Conservation (phyloP, 257 asterid genomes). For the Anisodus acutangulus region DNA sequence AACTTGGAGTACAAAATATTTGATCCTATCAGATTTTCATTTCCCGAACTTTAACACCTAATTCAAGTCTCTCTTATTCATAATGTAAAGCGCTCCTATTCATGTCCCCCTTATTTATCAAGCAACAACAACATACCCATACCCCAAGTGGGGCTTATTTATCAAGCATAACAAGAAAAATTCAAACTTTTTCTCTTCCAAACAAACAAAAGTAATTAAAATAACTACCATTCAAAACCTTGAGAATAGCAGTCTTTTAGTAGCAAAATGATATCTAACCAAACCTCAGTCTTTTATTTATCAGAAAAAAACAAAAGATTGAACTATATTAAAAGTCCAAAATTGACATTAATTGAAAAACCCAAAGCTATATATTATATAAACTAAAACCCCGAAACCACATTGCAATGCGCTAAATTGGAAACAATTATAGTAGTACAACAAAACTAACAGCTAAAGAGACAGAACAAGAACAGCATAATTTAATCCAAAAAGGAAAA, state of each 20-base stretch:
- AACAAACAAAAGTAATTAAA: background rate
- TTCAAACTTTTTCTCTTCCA: background rate
- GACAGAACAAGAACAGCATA: background rate
- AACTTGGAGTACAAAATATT: background rate
- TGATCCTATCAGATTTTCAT: background rate
- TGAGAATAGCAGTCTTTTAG: too few relatives aligned
- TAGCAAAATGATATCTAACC: too few relatives aligned
- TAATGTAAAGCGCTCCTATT: background rate
- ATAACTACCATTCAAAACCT: too few relatives aligned
- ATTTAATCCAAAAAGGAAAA: background rate
- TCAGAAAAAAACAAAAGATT: background rate
- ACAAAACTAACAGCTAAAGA: slow-evolving; percentile 13
- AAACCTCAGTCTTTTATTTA: too few relatives aligned
- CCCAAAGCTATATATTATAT: too few relatives aligned
- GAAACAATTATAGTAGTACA: background rate
- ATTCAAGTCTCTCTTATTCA: background rate
- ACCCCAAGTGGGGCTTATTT: background rate
- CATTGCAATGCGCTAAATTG: background rate
- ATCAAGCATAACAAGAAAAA: slow-evolving; percentile 3
- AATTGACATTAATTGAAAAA: background rate
- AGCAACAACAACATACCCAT: background rate
- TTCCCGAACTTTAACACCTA: background rate
- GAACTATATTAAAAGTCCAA: background rate
- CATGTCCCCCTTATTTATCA: background rate
- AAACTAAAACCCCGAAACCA: background rate